A percentile compares a stretch with the other conserved stretches of the same genome.
These are phyloP conservation scores for Crotalaria pallida DNA, from an alignment of 306 rosid species.

Conservation along the genomic window DNA sequence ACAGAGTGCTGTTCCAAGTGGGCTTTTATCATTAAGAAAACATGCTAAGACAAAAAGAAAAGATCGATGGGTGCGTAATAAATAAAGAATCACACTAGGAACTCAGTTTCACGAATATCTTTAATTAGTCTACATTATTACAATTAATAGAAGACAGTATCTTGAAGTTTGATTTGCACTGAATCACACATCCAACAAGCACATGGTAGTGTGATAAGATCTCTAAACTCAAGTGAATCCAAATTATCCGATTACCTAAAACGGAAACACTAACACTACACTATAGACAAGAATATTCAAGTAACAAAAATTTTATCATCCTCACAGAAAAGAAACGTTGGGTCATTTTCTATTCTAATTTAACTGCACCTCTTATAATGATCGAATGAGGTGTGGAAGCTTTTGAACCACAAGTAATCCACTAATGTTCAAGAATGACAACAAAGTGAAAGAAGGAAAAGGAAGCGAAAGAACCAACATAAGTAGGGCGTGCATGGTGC, in stretches of 20 bases:
- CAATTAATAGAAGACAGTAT: conserved; percentile 14
- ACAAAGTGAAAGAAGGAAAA: background rate
- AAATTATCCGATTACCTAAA: background rate
- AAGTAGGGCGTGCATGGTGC: background rate
- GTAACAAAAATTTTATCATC: too few relatives aligned
- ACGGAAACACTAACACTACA: too few relatives aligned
- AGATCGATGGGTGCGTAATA: background rate
- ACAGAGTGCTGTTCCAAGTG: conserved; percentile 33
- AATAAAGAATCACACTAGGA: background rate
- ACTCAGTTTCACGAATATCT: conserved; percentile 40
- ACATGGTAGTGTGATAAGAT: background rate
- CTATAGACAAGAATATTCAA: too few relatives aligned
- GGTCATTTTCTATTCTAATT: background rate
- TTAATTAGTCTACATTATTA: conserved; percentile 11
- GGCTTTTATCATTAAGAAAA: background rate
- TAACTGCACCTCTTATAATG: background rate
- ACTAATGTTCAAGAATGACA: background rate
- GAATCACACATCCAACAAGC: background rate
- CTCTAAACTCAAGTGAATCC: background rate
- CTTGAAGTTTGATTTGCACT: conserved; percentile 13
- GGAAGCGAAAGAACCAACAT: background rate
- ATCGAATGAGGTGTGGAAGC: background rate
- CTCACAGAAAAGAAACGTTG: background rate
- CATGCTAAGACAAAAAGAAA: background rate
- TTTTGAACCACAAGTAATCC: background rate